phyloP scores from a whole-genome alignment of 352 stramenopile species.

The Aphanomyces euteiches region DNA sequence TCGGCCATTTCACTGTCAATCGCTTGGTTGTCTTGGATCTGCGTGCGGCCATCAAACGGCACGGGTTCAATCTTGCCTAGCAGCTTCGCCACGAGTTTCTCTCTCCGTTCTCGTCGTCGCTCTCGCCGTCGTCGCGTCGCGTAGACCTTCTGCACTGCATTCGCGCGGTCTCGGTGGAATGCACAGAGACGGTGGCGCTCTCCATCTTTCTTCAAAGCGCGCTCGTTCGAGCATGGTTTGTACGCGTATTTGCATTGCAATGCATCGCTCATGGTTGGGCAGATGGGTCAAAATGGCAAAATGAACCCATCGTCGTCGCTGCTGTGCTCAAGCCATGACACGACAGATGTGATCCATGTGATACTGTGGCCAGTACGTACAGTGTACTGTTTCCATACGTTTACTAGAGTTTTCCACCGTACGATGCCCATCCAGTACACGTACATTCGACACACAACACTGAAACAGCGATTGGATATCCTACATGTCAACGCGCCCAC shows the following conservation, averaged over 20 bases:
- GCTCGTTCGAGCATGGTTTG: conserved; percentile 29
- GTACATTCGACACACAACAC: too few species aligned
- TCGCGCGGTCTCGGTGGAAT: conserved; percentile 31
- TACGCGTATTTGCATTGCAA: conserved; percentile 29
- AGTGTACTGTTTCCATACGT: too few species aligned
- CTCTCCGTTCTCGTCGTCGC: neutral
- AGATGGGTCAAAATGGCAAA: neutral
- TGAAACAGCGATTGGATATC: too few species aligned
- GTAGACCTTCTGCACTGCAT: conserved; percentile 27
- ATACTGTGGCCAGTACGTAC: too few species aligned
- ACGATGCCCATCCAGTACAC: too few species aligned
- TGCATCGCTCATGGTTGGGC: neutral
- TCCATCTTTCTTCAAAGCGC: conserved; percentile 27
- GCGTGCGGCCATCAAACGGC: neutral
- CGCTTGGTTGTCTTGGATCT: neutral
- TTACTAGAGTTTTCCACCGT: too few species aligned
- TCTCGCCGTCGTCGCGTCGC: conserved; percentile 8
- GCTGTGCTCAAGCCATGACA: too few species aligned
- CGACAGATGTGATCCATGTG: too few species aligned
- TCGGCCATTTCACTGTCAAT: neutral
- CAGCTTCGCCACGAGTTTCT: neutral
- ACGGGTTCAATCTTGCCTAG: conserved; percentile 3
- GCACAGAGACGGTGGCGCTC: conserved; percentile 27
- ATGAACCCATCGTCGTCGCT: neutral
- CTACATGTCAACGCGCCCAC: too few species aligned